Conservation (phyloP, 768 basidiomycete genomes). For the Tephrocybe rancida region DNA sequence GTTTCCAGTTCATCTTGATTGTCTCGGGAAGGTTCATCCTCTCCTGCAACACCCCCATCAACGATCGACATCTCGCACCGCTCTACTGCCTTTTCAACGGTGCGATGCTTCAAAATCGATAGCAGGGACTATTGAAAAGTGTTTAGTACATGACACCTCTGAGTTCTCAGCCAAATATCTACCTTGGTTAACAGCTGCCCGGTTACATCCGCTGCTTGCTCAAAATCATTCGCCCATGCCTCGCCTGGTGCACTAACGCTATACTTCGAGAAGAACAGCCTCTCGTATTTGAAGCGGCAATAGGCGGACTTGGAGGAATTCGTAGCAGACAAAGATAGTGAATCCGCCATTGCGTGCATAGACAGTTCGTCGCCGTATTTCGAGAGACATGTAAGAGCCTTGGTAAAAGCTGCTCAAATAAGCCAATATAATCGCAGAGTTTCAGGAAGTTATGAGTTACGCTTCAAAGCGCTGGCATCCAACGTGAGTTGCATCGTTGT, state of each 20-base stretch:
- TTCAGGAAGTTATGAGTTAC: conserved; percentile 29
- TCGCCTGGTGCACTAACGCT: conserved; percentile 32
- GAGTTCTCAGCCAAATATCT: background rate
- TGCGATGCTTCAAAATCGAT: conserved; percentile 73
- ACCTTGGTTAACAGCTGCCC: conserved; percentile 78
- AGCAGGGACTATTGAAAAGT: conserved; percentile 53
- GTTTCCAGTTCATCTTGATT: conserved; percentile 68
- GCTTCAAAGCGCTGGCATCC: conserved; percentile 56
- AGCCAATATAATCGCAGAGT: conserved; percentile 14
- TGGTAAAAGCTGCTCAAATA: conserved; percentile 63
- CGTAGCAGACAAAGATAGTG: conserved; percentile 67
- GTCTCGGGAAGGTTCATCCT: conserved; percentile 39
- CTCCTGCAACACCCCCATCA: conserved; percentile 42
- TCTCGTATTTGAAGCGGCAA: conserved; percentile 72
- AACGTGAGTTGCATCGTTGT: conserved; percentile 67
- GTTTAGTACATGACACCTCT: background rate
- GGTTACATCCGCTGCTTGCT: conserved; percentile 45
- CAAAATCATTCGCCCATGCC: conserved; percentile 28
- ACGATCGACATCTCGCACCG: conserved; percentile 73
- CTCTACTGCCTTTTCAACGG: conserved; percentile 77
- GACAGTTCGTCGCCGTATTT: conserved; percentile 83
- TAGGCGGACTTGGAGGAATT: conserved; percentile 85
- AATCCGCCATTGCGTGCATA: conserved; percentile 63
- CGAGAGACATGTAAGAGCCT: conserved; percentile 74
- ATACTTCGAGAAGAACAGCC: conserved; percentile 73